phyloP scores from a whole-genome alignment of 2,329 filamentous ascomycete species.

The Sporothrix mexicana region DNA sequence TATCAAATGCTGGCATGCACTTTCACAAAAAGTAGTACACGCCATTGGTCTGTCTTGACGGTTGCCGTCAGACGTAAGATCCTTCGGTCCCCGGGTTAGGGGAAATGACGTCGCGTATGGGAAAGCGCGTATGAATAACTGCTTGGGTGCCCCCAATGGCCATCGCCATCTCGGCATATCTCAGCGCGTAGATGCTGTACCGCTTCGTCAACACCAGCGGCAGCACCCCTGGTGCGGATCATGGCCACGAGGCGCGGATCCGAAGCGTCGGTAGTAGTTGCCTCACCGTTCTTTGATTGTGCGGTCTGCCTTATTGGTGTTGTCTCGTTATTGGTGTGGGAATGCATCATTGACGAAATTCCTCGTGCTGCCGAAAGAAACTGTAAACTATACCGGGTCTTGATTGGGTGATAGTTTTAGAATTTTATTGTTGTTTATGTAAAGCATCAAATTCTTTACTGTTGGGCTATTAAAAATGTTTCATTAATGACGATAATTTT shows the following conservation, averaged over 20 bases:
- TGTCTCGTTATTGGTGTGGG: background rate
- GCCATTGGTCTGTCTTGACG: background rate
- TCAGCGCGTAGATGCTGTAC: background rate
- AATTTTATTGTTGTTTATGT: too few species aligned
- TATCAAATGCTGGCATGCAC: background rate
- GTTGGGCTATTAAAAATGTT: too few species aligned
- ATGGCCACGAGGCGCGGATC: constrained; percentile 5
- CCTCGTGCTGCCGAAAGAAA: too few species aligned
- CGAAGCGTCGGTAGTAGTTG: background rate
- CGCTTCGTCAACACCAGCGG: background rate
- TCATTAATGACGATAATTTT: too few species aligned
- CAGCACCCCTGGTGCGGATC: constrained; percentile 5
- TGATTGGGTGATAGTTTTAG: too few species aligned
- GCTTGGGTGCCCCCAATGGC: background rate
- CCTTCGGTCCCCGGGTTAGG: background rate
- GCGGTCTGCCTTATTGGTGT: background rate
- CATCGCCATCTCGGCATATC: constrained; percentile 16
- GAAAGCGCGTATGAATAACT: background rate
- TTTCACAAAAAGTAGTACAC: background rate
- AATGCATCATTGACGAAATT: too few species aligned
- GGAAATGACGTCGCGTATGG: background rate
- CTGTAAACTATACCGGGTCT: too few species aligned
- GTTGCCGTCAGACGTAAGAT: background rate
- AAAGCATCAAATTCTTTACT: too few species aligned
- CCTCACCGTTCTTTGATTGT: background rate